Evolutionary conservation across 2,329 filamentous ascomycete genomes (phyloP), one percentile per base, ranked within the genome.

Genomic region (Xylariaceae sp.): DNA sequence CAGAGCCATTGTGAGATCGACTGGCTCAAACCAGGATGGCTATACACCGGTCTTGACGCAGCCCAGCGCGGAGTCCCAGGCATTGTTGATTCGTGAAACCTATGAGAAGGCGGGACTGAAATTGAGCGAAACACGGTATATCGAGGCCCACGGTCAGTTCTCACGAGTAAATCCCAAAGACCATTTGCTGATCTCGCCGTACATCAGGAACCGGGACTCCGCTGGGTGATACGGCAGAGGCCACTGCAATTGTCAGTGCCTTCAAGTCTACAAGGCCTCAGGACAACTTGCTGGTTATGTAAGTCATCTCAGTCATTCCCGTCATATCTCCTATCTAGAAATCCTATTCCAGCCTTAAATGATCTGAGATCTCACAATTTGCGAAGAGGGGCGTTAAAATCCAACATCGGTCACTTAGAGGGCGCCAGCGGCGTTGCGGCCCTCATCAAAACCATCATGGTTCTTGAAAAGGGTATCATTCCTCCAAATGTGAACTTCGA

Each of bases 21-120:
- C 67, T 0, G 66, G 61, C 0, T 56, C 69, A 12, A 76, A 75
- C 54, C 63, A 69, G 39, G 76, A 80, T 55, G 77, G 77, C 3
- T 65, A 59, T 16, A 67, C 76, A 63, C 10, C 65, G 3, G 76
- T 76, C 1, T 73, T 80, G 30, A 79, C 76, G 0, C 70, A 75
- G 46, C 79, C 79, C 0, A 76, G 62, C 40, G 50, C 47, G 0
- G 51, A 62, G 1, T 70, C 72, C 0, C 76, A 78, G 55, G 63
- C 59, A 9, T 39, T 30, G 0, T 48, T 72, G 2, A 74, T 74
- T 21, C 49, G 61, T 42, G 53, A 58, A 3, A 67, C 67, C 0
- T 76, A 76, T 53, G 16, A 18, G 0, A 53, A 54, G 16, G 68
- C 71, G 5, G 72, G 65, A 4, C 60, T 69, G 0, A 57, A 66